These are phyloP conservation scores for Stemphylium vesicarium DNA, from an alignment of 2,329 filamentous ascomycete species.

Conservation along the genomic window DNA sequence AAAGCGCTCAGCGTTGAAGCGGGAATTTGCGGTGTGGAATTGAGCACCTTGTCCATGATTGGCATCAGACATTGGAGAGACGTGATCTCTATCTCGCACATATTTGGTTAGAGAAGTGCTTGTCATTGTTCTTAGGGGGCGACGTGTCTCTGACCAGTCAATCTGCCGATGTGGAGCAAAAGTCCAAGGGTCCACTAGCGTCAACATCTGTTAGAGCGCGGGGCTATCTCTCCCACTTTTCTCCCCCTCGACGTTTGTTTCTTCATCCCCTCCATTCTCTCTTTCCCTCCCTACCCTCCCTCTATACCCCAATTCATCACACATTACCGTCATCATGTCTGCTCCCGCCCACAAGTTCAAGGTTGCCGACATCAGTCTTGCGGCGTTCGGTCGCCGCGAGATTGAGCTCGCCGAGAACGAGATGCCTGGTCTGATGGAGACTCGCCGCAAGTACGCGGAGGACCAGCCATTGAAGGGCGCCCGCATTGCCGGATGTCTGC, in stretches of 20 bases:
- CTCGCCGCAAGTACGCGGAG: slow-evolving; percentile 84
- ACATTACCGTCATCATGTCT: slow-evolving; percentile 58
- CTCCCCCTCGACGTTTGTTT: slow-evolving; percentile 9
- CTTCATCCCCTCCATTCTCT: slow-evolving; percentile 21
- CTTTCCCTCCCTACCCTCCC: slow-evolving; percentile 13
- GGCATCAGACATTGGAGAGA: not conserved
- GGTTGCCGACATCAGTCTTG: slow-evolving; percentile 96
- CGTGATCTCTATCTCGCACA: not conserved
- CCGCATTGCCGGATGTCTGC: slow-evolving; percentile 95
- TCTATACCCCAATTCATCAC: slow-evolving; percentile 14
- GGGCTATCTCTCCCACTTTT: slow-evolving; percentile 22
- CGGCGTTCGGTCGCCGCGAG: slow-evolving; percentile 98
- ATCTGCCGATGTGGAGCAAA: slow-evolving; percentile 13
- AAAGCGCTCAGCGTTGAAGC: not conserved
- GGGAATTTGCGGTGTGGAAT: not conserved
- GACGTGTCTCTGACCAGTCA: slow-evolving; percentile 8
- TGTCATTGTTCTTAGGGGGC: not conserved
- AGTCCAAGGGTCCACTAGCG: slow-evolving; percentile 17
- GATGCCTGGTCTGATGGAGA: slow-evolving; percentile 98
- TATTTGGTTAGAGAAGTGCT: not conserved
- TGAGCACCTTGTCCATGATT: not conserved
- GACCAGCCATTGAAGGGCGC: slow-evolving; percentile 95
- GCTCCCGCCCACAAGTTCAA: slow-evolving; percentile 93
- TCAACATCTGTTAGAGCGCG: slow-evolving; percentile 14
- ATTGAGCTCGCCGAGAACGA: slow-evolving; percentile 91